Base-by-base conservation (phyloP, 2,329 filamentous ascomycete species). In the Triangularia setosa region DNA sequence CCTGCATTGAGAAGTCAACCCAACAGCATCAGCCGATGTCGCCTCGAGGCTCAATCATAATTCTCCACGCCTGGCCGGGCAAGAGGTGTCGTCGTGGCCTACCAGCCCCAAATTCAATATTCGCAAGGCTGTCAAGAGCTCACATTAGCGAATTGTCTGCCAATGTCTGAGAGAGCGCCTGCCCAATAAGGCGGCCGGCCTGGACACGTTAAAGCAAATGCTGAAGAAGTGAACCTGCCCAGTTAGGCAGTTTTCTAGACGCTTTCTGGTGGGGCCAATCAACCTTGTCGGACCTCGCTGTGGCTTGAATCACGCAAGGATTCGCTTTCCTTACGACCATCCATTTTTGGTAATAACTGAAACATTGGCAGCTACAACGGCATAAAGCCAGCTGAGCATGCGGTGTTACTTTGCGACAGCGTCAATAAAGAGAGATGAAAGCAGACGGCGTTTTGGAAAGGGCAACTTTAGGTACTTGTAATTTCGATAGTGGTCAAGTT, bases 221-320 rank as follows among this genome's bases (percentile, higher is more conserved):
- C 21, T 16, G n/a, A 48, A 48, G 40, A 48, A 9, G n/a, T 48
- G 23, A 48, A 27, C 61, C 28, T 64, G 57, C 48, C 56, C 23
- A 44, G 27, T 64, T 64, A 8, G 57, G 62, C 56, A 58, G 54
- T 55, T 35, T 63, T 63, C 61, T 63, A 63, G 61, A 63, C 35
- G 21, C 54, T 48, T 58, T 40, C 18, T 21, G 27, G 61, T 63
- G 61, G 61, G 61, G 54, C 54, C 28, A 58, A 27, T 12, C 57
- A 60, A 28, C 30, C 27, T 40, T 40, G 48, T 53, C 52, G 25
- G 16, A 28, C 8, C 18, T 55, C 52, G 27, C 27, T 48, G 57
- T 59, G 57, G 57, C 58, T 60, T 53, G 35, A 30, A 21, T 60
- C 40, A 53, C 35, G 16, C 58, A 60, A 18, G 40, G 40, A 18